Evolutionary conservation across 2,329 filamentous ascomycete genomes (phyloP), one percentile per base, ranked within the genome.

Genomic region (Trichophyton verrucosum): DNA sequence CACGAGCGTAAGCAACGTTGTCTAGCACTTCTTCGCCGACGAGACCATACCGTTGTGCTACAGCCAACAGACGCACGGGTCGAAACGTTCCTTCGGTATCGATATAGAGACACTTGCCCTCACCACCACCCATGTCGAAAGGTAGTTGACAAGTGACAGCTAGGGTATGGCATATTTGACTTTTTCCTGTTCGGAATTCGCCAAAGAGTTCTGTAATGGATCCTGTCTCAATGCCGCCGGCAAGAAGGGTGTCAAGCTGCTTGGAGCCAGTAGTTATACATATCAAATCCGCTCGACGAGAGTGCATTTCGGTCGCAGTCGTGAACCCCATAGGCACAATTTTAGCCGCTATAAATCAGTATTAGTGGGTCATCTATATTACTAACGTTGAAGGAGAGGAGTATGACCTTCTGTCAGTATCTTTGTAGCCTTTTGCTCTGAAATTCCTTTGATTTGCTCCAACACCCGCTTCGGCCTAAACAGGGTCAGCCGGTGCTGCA

Each of bases 311-410:
- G 0, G 94, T 99, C 2, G 94, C 94, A 0, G 94, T 99, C 1
- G 95, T 99, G 73, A 99, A 99, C 47, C 94, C 94, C 91, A 99
- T 96, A 0, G 94, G 94, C 0, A 99, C 94, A 58, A 97, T 82
- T 74, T 96, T 99, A 1, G 91, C 91, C 30, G 92, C 92, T 95
- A 67, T 47, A 61, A 38, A 60, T 33, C 15, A 33, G 47, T 17
- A 22, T 61, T 15, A 60, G 44, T 15, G 20, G 24, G 30, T 9
- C 6, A 3, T 3, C 4, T 4, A 38, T 38, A 1, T 13, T 3
- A 15, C 36, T 22, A 33, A 40, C 47, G 24, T 17, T 17, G 27
- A 5, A 33, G 13, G 42, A 46, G 3, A 42, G 9, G 46, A 3
- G 44, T 58, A 1, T 62, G 67, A 92, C 91, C 91, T 80, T 97